These are phyloP conservation scores for Coprinopsis marcescibilis DNA, from an alignment of 768 basidiomycete species.

Conservation along the genomic window DNA sequence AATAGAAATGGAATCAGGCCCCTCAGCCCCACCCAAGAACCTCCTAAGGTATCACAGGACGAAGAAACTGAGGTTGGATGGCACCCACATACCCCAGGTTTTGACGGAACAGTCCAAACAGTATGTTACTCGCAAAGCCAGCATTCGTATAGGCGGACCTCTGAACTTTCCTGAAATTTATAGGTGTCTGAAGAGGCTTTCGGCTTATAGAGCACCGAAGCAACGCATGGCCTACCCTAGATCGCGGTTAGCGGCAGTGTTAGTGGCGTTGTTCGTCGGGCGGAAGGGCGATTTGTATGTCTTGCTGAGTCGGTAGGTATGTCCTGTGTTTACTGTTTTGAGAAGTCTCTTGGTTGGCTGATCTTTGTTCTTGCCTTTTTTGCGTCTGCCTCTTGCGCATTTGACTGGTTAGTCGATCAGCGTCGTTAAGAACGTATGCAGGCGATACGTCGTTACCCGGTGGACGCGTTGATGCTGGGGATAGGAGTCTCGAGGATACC, in stretches of 20 bases:
- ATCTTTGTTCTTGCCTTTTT: neutral
- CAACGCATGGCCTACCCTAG: constrained; percentile 43
- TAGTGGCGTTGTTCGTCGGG: constrained; percentile 83
- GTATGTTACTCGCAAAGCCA: constrained; percentile 22
- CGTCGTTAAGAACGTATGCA: constrained; percentile 68
- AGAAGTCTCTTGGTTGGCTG: neutral
- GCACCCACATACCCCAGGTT: constrained; percentile 37
- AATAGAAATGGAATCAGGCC: constrained; percentile 4
- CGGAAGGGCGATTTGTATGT: constrained; percentile 82
- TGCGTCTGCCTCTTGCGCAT: neutral
- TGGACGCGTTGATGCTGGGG: constrained; percentile 69
- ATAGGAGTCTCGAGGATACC: constrained; percentile 68
- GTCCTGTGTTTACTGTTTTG: constrained; percentile 7
- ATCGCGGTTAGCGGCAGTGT: constrained; percentile 63
- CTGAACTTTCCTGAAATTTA: neutral
- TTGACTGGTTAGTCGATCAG: constrained; percentile 55
- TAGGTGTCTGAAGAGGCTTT: constrained; percentile 56
- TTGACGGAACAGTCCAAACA: constrained; percentile 46
- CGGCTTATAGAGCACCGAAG: constrained; percentile 40
- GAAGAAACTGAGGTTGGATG: constrained; percentile 31
- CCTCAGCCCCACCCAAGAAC: constrained; percentile 23
- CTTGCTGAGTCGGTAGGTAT: constrained; percentile 67
- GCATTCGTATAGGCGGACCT: neutral
- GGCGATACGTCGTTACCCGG: constrained; percentile 89
- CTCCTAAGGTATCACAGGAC: constrained; percentile 47